phyloP scores from a whole-genome alignment of 2,329 filamentous ascomycete genomes.

The Xylariaceae sp. region DNA sequence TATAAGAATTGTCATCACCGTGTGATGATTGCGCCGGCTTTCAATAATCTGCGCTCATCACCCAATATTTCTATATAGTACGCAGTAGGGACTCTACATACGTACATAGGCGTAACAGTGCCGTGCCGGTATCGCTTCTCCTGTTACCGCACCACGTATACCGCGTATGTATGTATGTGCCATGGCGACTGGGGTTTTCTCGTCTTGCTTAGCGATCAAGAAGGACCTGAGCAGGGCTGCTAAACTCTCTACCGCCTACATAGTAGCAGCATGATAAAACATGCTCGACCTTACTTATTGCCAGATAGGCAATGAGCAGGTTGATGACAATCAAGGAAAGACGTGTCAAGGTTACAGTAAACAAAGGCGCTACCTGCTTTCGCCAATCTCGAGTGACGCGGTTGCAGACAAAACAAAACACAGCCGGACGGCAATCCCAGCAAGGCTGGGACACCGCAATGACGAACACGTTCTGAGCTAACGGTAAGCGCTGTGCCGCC shows the following conservation, averaged over 20 bases:
- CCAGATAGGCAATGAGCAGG: not conserved
- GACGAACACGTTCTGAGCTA: constrained; percentile 9
- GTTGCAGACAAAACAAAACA: constrained; percentile 10
- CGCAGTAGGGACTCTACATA: not conserved
- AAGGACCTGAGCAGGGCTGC: not conserved
- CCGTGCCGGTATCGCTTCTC: not conserved
- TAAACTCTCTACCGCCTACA: not conserved
- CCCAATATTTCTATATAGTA: not conserved
- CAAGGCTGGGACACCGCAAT: constrained; percentile 22
- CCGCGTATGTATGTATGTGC: not conserved
- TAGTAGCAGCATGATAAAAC: not conserved
- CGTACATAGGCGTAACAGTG: not conserved
- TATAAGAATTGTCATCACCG: constrained; percentile 24
- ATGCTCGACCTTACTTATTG: not conserved
- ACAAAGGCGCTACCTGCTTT: not conserved
- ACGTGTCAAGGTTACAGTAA: not conserved
- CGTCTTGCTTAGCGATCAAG: not conserved
- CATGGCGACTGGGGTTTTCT: not conserved
- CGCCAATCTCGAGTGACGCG: constrained; percentile 16
- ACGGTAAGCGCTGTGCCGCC: constrained; percentile 14
- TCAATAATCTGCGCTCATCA: not conserved
- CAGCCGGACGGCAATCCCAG: not conserved
- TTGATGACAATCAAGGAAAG: not conserved
- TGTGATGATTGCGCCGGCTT: constrained; percentile 15
- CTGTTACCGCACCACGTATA: not conserved